Evolutionary conservation across 805 yeast genomes (phyloP), one percentile per base, ranked within the genome.

Genomic region (Scheffersomyces ergatensis): DNA sequence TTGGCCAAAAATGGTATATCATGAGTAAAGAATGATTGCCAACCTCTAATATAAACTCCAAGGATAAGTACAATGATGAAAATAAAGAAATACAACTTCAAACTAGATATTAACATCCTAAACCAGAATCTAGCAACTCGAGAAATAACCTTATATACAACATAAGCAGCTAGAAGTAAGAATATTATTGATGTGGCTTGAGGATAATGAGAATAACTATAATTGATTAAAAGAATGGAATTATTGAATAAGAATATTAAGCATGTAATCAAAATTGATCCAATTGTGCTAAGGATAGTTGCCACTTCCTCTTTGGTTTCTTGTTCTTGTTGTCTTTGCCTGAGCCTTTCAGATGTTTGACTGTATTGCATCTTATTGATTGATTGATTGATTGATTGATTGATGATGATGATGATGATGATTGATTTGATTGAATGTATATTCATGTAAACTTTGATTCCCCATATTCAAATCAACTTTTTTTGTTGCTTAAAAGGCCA

Each of bases 1-100:
- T 29, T 18, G 18, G 5, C 11, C 5, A 44, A 17, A 34, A 45
- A 44, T 13, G 50, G 53, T 4, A 49, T 8, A 39, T 49, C 55
- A 30, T 50, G 48, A 12, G 50, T 36, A 27, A 57, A 39, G n/a
- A 59, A 45, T 4, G 46, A 36, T 15, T 44, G 40, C 42, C 46
- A 46, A 1, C 65, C 64, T 29, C 65, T 44, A 12, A 55, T 33
- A 36, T 57, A 58, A 1, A 59, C 35, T 15, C 49, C 30, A 16
- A 50, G 40, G 4, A 45, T 45, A 7, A 51, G 13, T 21, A 40
- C 14, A 9, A 57, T 24, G 23, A 55, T 26, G 1, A 47, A 27
- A 29, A 58, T 18, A 3, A 48, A 35, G 4, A 55, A 33, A n/a
- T 49, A 33, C 2, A 52, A 34, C 41, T 57, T 61, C 17, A 57